Base-by-base conservation (phyloP, 2,329 filamentous ascomycete genomes). In the Rhinocladiella mackenziei region DNA sequence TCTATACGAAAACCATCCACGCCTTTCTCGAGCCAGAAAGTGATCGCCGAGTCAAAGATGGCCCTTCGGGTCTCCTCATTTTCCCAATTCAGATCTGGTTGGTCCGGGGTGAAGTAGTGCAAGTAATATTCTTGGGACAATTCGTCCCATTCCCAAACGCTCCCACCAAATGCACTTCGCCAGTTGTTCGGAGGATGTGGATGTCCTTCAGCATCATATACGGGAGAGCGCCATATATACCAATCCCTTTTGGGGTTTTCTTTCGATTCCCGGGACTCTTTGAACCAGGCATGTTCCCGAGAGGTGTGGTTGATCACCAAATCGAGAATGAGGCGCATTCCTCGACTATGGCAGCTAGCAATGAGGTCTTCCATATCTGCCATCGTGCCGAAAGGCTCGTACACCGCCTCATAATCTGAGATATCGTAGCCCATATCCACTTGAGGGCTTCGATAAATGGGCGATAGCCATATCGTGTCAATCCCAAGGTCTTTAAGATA, bases 161-260 rank as follows among this genome's bases (percentile, higher is more conserved):
- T 65, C 37, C 48, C 54, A n/a, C 46, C 47, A 17, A 57, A 48
- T 3, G 52, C 52, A 15, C 50, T 50, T 2, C 67, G 83, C 82
- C 84, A 89, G 63, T 91, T 89, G 54, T 86, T 89, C 0, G 86
- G 85, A 0, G 84, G 81, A 37, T 81, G 71, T 1, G 81, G 76
- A 19, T 73, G 74, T 2, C 83, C 84, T n/a, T 63, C 61, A 5
- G 69, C 69, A 48, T 76, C 72, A 14, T 45, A 51, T 37, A 69
- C 71, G 30, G 75, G 71, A 1, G 76, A 74, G 44, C 58, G 69
- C 70, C 67, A 70, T 51, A 80, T 75, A 56, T 84, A 86, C 81
- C 82, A 88, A 60, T 84, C 75, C 1, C 83, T 70, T 58, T 84
- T 84, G 5, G 79, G 72, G 56, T 71, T 83, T 51, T 76, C 69